These are phyloP conservation scores for Botrytis deweyae DNA, from an alignment of 2,329 filamentous ascomycete species.

Conservation along the genomic window DNA sequence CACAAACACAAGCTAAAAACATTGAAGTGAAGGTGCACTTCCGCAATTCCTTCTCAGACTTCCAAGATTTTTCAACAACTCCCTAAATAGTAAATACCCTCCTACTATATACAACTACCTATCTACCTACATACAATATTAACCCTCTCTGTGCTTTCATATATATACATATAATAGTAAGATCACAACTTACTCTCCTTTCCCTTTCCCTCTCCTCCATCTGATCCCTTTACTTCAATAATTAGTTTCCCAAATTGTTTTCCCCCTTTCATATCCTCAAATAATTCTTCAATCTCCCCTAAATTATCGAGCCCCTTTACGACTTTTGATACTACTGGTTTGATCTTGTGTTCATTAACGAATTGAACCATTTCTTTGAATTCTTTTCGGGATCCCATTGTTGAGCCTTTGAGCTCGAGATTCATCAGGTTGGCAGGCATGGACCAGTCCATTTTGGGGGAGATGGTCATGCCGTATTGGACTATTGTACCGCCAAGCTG, in stretches of 20 bases:
- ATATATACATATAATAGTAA: not conserved
- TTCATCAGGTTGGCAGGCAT: constrained; percentile 87
- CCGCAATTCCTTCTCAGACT: not conserved
- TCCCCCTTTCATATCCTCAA: constrained; percentile 83
- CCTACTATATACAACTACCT: not conserved
- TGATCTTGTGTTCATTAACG: constrained; percentile 69
- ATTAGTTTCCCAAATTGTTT: constrained; percentile 93
- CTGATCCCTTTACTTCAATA: constrained; percentile 57
- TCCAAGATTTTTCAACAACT: no score
- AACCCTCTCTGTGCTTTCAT: not conserved
- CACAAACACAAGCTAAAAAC: not conserved
- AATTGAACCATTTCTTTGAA: constrained; percentile 90
- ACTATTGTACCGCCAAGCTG: constrained; percentile 77
- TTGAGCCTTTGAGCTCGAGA: constrained; percentile 79
- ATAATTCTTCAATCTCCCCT: constrained; percentile 76
- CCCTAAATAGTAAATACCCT: not conserved
- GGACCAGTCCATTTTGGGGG: constrained; percentile 80
- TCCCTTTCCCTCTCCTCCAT: not conserved
- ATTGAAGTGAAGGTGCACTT: not conserved
- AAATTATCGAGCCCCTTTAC: constrained; percentile 73
- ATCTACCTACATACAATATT: not conserved
- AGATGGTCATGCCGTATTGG: constrained; percentile 87
- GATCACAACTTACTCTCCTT: constrained; percentile 8
- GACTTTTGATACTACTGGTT: constrained; percentile 73
- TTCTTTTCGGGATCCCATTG: constrained; percentile 88